Evolutionary conservation across 2,329 filamentous ascomycete genomes (phyloP).

Genomic region (Domatiomyces catenatus): DNA sequence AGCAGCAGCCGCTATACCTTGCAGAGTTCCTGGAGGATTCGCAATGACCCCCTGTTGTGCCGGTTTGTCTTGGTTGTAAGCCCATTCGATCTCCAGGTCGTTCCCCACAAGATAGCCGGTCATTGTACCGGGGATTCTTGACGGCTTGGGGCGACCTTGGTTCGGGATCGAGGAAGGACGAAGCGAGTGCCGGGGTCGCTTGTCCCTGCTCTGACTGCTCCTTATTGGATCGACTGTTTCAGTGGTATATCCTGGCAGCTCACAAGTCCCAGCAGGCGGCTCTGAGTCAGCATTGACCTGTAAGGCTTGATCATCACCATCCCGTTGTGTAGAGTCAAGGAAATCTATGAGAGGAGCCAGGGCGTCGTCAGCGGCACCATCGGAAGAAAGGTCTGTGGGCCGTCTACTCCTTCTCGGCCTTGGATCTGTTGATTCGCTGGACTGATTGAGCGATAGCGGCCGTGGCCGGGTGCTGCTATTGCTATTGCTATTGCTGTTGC

Average conservation of each 20-base stretch:
- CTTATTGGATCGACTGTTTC: neutral
- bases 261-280: neutral
- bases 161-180: neutral
- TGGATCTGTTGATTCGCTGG: slow-evolving; percentile 5
- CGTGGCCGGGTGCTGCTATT: slow-evolving; percentile 4
- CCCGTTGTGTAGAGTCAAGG: slow-evolving; percentile 8
- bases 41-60: neutral
- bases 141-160: neutral
- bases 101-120: slow-evolving; percentile 4
- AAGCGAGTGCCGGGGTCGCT: neutral
- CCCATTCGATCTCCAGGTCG: slow-evolving; percentile 4
- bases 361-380: slow-evolving; percentile 1
- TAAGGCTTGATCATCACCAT: neutral
- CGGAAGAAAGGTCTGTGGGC: neutral
- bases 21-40: neutral
- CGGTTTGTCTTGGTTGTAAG: neutral
- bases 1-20: neutral
- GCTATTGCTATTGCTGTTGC: no score
- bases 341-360: slow-evolving; percentile 14
- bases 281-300: neutral
- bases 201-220: neutral
- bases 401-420: neutral
- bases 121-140: slow-evolving; percentile 7
- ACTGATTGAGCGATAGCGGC: neutral
- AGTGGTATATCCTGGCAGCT: neutral